Conservation (phyloP, 73 alveolate species). For the Paramecium pentaurelia region DNA sequence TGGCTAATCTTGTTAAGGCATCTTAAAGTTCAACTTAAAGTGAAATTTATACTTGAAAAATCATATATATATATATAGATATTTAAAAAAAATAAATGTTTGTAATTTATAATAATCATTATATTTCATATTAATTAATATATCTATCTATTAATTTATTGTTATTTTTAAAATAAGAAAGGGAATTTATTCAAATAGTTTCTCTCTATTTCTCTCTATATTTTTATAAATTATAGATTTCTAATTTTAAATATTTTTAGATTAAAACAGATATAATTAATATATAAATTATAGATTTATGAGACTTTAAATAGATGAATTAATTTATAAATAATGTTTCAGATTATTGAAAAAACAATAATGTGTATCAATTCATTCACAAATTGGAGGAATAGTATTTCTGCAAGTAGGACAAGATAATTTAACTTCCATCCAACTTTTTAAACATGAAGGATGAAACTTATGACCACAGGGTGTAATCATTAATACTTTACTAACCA, state of each 20-base stretch:
- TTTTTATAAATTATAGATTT: too few species aligned
- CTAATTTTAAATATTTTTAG: too few species aligned
- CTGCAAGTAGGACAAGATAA: constrained; percentile 34
- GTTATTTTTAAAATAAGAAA: too few species aligned
- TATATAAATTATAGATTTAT: too few species aligned
- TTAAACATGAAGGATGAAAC: background rate
- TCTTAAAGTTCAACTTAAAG: background rate
- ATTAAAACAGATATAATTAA: too few species aligned
- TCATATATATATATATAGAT: background rate
- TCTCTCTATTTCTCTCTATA: too few species aligned
- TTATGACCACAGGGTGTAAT: constrained; percentile 38
- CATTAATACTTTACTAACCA: constrained; percentile 2
- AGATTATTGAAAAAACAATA: background rate
- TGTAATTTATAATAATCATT: too few species aligned
- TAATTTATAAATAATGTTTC: background rate
- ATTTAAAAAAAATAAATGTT: background rate
- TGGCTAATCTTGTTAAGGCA: background rate
- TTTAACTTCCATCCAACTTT: constrained; percentile 36
- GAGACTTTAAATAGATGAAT: too few species aligned
- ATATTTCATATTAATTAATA: too few species aligned
- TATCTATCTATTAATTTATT: too few species aligned
- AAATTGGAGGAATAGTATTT: background rate
- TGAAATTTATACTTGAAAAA: background rate
- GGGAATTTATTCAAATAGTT: too few species aligned
- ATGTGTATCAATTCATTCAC: background rate